Evolutionary conservation across 441 rosid genomes (phyloP).

Genomic region (Adansonia gregorii): DNA sequence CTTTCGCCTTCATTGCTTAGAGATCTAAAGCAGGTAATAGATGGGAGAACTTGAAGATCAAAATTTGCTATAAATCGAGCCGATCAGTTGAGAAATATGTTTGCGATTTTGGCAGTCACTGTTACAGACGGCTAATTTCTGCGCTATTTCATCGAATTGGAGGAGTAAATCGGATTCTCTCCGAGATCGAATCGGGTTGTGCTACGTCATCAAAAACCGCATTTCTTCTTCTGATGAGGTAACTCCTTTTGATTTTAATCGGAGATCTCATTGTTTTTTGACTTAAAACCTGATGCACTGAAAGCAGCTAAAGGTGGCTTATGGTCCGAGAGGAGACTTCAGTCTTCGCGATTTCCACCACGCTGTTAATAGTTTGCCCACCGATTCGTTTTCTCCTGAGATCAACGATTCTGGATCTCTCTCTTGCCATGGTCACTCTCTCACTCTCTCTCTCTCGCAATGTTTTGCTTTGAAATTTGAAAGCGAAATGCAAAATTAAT

Average conservation of each 20-base stretch:
- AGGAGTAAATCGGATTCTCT: slow-evolving; percentile 42
- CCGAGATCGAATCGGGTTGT: slow-evolving; percentile 67
- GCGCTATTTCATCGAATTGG: slow-evolving; percentile 53
- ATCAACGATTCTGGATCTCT: slow-evolving; percentile 53
- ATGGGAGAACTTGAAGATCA: background rate
- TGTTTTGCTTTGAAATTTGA: background rate
- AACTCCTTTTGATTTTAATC: slow-evolving; percentile 22
- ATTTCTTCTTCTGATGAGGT: slow-evolving; percentile 66
- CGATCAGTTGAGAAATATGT: background rate
- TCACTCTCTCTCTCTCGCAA: slow-evolving; percentile 17
- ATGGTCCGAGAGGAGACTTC: slow-evolving; percentile 65
- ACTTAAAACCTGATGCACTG: slow-evolving; percentile 17
- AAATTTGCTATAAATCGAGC: background rate
- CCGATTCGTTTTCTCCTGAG: slow-evolving; percentile 64
- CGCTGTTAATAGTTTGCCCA: slow-evolving; percentile 70
- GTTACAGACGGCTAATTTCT: slow-evolving; percentile 71
- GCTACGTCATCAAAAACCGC: slow-evolving; percentile 57
- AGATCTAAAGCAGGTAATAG: slow-evolving; percentile 69
- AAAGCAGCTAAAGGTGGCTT: slow-evolving; percentile 63
- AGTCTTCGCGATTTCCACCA: slow-evolving; percentile 78
- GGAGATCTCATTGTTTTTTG: slow-evolving; percentile 14
- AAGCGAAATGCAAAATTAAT: background rate
- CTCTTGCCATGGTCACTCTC: slow-evolving; percentile 44
- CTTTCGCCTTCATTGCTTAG: slow-evolving; percentile 59
- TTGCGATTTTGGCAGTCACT: slow-evolving; percentile 50